These are phyloP conservation scores for Urtica urens DNA, from an alignment of 306 rosid genomes.

Conservation along the genomic window DNA sequence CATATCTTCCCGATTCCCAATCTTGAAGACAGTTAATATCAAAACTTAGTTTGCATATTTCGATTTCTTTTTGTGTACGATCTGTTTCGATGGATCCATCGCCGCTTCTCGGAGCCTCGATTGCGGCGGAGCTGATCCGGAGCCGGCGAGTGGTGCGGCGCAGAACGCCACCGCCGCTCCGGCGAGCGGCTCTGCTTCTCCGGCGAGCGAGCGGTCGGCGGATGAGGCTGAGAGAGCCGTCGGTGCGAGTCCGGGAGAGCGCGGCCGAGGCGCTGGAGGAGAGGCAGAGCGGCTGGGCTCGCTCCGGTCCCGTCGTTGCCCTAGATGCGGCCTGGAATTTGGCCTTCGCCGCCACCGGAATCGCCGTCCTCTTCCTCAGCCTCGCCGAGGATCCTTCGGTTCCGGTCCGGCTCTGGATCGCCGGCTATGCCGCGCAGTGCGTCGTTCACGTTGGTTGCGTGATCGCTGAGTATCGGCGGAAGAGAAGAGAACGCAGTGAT, in stretches of 20 bases:
- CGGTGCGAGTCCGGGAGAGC: constrained; percentile 60
- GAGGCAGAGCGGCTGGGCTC: constrained; percentile 67
- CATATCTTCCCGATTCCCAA: no score
- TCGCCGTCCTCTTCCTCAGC: constrained; percentile 37
- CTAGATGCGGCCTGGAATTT: constrained; percentile 65
- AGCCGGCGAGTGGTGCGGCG: constrained; percentile 41
- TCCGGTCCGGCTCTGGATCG: constrained; percentile 74
- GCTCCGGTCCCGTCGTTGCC: constrained; percentile 51
- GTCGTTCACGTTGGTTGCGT: constrained; percentile 49
- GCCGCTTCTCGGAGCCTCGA: constrained; percentile 40
- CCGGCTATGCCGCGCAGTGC: constrained; percentile 50
- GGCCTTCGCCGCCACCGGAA: constrained; percentile 36
- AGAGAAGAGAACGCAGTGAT: constrained; percentile 4
- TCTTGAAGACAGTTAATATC: no score
- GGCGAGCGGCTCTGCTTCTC: constrained; percentile 40
- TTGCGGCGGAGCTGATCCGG: constrained; percentile 28
- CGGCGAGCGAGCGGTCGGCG: constrained; percentile 58
- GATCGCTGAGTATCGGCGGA: constrained; percentile 27
- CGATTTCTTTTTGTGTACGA: no score
- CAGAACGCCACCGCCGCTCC: constrained; percentile 30
- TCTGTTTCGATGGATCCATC: constrained; percentile 35
- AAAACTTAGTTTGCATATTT: no score
- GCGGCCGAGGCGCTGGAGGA: constrained; percentile 83
- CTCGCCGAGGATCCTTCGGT: constrained; percentile 44
- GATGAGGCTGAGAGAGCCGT: constrained; percentile 67